A percentile compares a stretch with the other conserved stretches of the same genome.
Evolutionary conservation across 2,329 filamentous ascomycete species (phyloP).

Genomic region (Exserohilum rostratum): DNA sequence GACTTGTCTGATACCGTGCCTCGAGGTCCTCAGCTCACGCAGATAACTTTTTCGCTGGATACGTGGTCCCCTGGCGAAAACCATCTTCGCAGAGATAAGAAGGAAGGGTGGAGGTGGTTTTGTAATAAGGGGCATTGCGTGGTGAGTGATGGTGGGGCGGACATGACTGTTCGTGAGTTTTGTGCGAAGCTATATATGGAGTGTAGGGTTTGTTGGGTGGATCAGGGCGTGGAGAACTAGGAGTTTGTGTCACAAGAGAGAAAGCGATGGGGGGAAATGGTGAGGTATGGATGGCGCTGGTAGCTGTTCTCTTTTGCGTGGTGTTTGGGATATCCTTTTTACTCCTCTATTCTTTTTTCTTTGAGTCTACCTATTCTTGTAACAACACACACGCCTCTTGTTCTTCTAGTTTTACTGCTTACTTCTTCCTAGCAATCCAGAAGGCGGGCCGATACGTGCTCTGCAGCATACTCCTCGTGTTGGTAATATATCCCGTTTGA

Average conservation of each 20-base stretch:
- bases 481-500: slow-evolving; percentile 86
- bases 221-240: slow-evolving; percentile 20
- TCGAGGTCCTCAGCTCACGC: slow-evolving; percentile 29
- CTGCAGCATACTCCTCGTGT: slow-evolving; percentile 82
- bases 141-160: slow-evolving; percentile 21
- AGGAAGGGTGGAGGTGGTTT: slow-evolving; percentile 43
- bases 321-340: background rate
- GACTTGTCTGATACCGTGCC: slow-evolving; percentile 6
- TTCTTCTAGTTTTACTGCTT: no score
- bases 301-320: no score
- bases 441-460: slow-evolving; percentile 79
- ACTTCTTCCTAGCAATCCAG: slow-evolving; percentile 81
- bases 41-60: slow-evolving; percentile 45
- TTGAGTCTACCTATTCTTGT: background rate
- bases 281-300: no score
- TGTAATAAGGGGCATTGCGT: slow-evolving; percentile 40
- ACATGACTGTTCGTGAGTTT: slow-evolving; percentile 39
- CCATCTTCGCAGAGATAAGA: slow-evolving; percentile 28
- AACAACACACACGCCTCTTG: background rate
- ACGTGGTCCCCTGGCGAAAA: slow-evolving; percentile 47
- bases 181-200: slow-evolving; percentile 38
- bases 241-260: background rate
- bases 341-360: background rate
- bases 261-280: no score
- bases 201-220: slow-evolving; percentile 30